phyloP scores from a whole-genome alignment of 2,329 filamentous ascomycete species.

The Botrytis porri region DNA sequence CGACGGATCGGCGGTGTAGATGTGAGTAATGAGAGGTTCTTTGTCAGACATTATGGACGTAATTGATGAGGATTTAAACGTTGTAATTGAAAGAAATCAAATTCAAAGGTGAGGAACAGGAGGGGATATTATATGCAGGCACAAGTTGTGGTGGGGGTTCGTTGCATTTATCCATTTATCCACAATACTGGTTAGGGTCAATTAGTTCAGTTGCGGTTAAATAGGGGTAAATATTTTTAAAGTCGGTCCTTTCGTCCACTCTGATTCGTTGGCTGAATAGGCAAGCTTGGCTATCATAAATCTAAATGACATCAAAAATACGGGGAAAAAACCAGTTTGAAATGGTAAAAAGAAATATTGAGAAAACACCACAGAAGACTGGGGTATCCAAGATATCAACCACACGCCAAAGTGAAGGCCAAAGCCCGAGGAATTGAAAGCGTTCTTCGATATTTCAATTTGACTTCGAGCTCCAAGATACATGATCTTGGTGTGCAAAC shows the following conservation, averaged over 20 bases:
- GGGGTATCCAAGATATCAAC: background rate
- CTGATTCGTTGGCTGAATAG: background rate
- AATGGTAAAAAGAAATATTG: background rate
- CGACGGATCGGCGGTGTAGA: conserved; percentile 78
- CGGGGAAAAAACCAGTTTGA: background rate
- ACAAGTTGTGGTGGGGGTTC: background rate
- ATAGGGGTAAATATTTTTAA: conserved; percentile 10
- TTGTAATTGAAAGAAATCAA: background rate
- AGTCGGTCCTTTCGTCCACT: conserved; percentile 8
- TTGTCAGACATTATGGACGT: conserved; percentile 12
- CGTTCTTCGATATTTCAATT: too few relatives aligned
- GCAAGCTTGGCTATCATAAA: background rate
- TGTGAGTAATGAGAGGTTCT: conserved; percentile 64
- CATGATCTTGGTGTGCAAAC: background rate
- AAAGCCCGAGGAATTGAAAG: background rate
- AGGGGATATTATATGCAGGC: conserved; percentile 4
- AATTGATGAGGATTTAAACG: background rate
- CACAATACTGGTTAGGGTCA: background rate
- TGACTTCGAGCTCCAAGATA: too few relatives aligned
- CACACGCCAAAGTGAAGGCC: background rate
- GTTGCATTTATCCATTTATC: conserved; percentile 19
- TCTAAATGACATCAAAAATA: background rate
- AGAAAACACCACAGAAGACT: background rate
- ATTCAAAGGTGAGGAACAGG: background rate
- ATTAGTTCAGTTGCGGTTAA: conserved; percentile 11